Evolutionary conservation across 2,329 filamentous ascomycete genomes (phyloP).

Genomic region (Monilinia laxa): DNA sequence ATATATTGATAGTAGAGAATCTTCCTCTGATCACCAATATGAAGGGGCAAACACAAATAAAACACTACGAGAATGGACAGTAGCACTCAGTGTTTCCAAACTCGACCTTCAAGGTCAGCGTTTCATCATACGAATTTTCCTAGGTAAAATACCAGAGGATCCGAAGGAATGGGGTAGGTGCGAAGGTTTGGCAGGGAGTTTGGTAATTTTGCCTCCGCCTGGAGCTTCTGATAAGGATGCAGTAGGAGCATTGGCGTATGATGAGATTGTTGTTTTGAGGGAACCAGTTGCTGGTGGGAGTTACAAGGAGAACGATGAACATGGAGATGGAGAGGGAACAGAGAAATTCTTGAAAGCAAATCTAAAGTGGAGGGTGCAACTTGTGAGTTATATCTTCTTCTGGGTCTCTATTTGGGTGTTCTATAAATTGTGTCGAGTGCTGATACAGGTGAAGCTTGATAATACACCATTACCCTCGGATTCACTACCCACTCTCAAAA

Average conservation of each 20-base stretch:
- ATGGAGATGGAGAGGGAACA: slow-evolving; percentile 26
- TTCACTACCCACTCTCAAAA: slow-evolving; percentile 28
- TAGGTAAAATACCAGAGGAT: slow-evolving; percentile 32
- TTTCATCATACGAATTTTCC: slow-evolving; percentile 34
- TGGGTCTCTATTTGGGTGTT: neutral
- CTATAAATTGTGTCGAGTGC: neutral
- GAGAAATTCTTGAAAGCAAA: slow-evolving; percentile 30
- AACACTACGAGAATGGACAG: slow-evolving; percentile 31
- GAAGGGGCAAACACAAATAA: neutral
- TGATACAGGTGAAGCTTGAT: slow-evolving; percentile 3
- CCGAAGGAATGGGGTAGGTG: slow-evolving; percentile 29
- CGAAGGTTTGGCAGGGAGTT: slow-evolving; percentile 27
- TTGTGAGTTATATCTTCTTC: slow-evolving; percentile 27
- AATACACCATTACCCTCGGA: slow-evolving; percentile 9
- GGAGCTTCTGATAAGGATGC: slow-evolving; percentile 13
- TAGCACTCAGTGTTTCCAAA: slow-evolving; percentile 34
- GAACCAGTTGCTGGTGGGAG: slow-evolving; percentile 5
- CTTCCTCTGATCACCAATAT: neutral
- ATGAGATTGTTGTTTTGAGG: slow-evolving; percentile 31
- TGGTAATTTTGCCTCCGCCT: slow-evolving; percentile 34
- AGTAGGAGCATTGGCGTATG: slow-evolving; percentile 28
- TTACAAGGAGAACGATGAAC: slow-evolving; percentile 22
- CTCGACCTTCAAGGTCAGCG: slow-evolving; percentile 33
- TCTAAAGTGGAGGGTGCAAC: slow-evolving; percentile 36
- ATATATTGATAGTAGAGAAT: neutral